These are phyloP conservation scores for Cryptosporidium sp. DNA, from an alignment of 169 alveolate species.

Conservation along the genomic window DNA sequence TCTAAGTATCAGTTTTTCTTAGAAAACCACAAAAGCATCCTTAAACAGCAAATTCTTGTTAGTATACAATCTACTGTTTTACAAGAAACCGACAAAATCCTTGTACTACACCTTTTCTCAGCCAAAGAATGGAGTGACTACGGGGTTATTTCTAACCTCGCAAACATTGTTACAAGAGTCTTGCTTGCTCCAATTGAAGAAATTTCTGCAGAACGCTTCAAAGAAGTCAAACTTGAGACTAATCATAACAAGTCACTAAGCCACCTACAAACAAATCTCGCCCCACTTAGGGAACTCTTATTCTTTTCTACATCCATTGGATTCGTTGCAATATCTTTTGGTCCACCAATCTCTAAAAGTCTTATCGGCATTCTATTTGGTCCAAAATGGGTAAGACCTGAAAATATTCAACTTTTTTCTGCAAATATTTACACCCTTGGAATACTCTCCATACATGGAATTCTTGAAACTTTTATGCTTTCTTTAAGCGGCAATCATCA, in stretches of 20 bases:
- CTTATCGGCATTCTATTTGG: slow-evolving; percentile 30
- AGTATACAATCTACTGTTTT: slow-evolving; percentile 18
- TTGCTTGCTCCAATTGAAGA: slow-evolving; percentile 65
- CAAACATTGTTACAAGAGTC: slow-evolving; percentile 52
- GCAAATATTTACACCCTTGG: slow-evolving; percentile 13
- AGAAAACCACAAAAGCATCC: slow-evolving; percentile 10
- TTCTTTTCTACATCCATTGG: slow-evolving; percentile 35
- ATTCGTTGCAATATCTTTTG: slow-evolving; percentile 28
- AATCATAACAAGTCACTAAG: background rate
- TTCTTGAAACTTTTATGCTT: slow-evolving; percentile 39
- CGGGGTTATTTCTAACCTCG: slow-evolving; percentile 56
- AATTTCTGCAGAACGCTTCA: slow-evolving; percentile 38
- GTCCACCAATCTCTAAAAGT: slow-evolving; percentile 34
- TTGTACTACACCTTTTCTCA: slow-evolving; percentile 19
- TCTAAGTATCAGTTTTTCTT: background rate
- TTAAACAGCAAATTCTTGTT: slow-evolving; percentile 20
- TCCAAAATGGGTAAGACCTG: slow-evolving; percentile 18
- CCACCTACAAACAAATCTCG: background rate
- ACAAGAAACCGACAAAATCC: slow-evolving; percentile 65
- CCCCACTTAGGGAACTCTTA: slow-evolving; percentile 58
- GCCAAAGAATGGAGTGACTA: slow-evolving; percentile 64
- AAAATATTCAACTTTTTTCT: slow-evolving; percentile 15
- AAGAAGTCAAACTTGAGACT: background rate
- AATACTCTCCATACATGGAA: slow-evolving; percentile 48
- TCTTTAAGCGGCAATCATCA: slow-evolving; percentile 4